Base-by-base conservation (phyloP, 305 asterid genomes). In the Fraxinus greggii region DNA sequence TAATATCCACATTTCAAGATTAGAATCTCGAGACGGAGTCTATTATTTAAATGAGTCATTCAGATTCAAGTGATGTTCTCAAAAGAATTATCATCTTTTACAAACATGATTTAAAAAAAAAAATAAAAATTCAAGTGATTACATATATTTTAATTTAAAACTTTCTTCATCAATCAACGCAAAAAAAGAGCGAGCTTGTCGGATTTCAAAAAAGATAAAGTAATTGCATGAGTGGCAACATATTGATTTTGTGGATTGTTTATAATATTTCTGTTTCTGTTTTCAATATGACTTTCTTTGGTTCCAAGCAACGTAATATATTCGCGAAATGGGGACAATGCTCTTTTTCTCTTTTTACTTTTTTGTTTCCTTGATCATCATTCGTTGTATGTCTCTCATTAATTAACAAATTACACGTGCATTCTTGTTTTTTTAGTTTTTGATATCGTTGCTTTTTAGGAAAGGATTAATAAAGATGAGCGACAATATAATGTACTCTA, bases 341-440 rank as follows among this genome's bases (percentile, higher is more conserved):
- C 19, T 28, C 74, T 12, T 67, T 67, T 67, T 67, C 74, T 12
- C 74, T 67, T 67, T 67, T 67, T 4, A 12, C 38, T 15, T 67
- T 67, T 67, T 67, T 67, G 21, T 67, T 67, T 67, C 38, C 38
- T 67, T n/a, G 74, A 67, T 67, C 74, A 26, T 67, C 31, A 63
- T 63, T 42, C 54, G n/a, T 42, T 12, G 54, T 5, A 42, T 42
- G n/a, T 42, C 54, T 42, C 12, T 19, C 74, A 29, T 67, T 26
- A 67, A 67, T 67, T 3, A 13, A 28, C 74, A 26, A 67, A 32
- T 67, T 28, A 67, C 74, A 67, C 74, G 74, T 67, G 74, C 74
- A 67, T 28, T 67, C 74, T 67, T 28, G 8, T 9, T 65, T 12
- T 67, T 32, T 29, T 36, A 36, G 42, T 12, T 12, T 29, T 67